phyloP scores from a whole-genome alignment of 2,329 filamentous ascomycete species.

The Dothideomycetes sp. region DNA sequence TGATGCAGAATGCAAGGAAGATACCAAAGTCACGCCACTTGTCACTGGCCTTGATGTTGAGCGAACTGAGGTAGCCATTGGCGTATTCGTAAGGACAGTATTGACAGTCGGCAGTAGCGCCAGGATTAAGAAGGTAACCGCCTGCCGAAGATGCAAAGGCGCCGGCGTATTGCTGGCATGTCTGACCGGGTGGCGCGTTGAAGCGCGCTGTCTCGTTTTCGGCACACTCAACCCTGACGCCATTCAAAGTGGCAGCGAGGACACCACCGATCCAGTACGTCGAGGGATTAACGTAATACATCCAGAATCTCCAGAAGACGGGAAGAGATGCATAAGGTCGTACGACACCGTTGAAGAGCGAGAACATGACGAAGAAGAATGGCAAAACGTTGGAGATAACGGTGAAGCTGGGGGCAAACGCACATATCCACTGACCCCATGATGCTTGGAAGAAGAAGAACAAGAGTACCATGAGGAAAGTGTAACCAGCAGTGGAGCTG shows the following conservation, averaged over 20 bases:
- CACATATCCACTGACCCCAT: slow-evolving; percentile 79
- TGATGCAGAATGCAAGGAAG: slow-evolving; percentile 60
- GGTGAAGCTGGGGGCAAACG: slow-evolving; percentile 69
- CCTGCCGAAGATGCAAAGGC: slow-evolving; percentile 45
- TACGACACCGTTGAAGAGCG: slow-evolving; percentile 68
- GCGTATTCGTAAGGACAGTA: slow-evolving; percentile 63
- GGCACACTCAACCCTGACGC: slow-evolving; percentile 37
- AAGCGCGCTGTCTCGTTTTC: slow-evolving; percentile 54
- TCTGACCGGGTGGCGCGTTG: slow-evolving; percentile 53
- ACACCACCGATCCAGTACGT: slow-evolving; percentile 67
- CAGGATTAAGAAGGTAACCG: slow-evolving; percentile 57
- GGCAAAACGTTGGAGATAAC: slow-evolving; percentile 68
- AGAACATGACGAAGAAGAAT: slow-evolving; percentile 74
- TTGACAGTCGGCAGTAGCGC: slow-evolving; percentile 51
- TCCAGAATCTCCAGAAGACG: slow-evolving; percentile 65
- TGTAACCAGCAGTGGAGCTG: slow-evolving; percentile 59
- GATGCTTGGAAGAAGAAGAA: slow-evolving; percentile 67
- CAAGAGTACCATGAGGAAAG: slow-evolving; percentile 68
- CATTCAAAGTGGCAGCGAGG: slow-evolving; percentile 52
- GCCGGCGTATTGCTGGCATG: slow-evolving; percentile 56
- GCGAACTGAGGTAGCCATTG: slow-evolving; percentile 53
- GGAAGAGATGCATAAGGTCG: slow-evolving; percentile 56
- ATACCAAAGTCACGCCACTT: slow-evolving; percentile 69
- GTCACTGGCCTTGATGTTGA: slow-evolving; percentile 47
- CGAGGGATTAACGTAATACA: slow-evolving; percentile 56